Evolutionary conservation across 2,329 filamentous ascomycete genomes (phyloP).

Genomic region (Aspergillus ustus): DNA sequence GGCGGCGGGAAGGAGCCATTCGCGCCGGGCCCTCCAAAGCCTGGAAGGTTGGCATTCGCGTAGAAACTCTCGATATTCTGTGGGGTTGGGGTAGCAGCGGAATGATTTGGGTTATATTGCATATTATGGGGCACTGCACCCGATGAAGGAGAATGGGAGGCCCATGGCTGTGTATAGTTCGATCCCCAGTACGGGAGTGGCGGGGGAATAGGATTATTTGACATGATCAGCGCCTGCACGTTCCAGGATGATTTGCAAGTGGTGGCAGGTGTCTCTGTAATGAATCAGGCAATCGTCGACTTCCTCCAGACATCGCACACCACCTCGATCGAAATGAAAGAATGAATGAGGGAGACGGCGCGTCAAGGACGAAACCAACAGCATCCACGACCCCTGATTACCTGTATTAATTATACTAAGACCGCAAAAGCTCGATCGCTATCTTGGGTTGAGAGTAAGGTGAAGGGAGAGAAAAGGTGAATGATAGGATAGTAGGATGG

Average conservation of each 20-base stretch:
- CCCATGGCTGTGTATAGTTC: conserved; percentile 44
- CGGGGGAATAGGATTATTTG: conserved; percentile 48
- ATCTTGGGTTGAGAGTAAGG: background rate
- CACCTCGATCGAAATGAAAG: conserved; percentile 20
- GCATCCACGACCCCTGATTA: background rate
- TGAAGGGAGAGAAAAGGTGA: background rate
- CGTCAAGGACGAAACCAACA: conserved; percentile 10
- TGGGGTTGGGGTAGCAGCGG: conserved; percentile 29
- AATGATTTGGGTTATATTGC: conserved; percentile 30
- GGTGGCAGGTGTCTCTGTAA: conserved; percentile 14
- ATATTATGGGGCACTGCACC: conserved; percentile 29
- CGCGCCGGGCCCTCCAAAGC: conserved; percentile 30
- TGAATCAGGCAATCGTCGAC: conserved; percentile 9
- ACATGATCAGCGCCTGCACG: conserved; percentile 41
- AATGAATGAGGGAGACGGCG: conserved; percentile 4
- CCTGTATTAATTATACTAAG: background rate
- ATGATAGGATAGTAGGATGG: background rate
- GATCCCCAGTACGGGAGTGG: conserved; percentile 49
- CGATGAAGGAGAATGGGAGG: conserved; percentile 32
- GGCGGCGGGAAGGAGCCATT: conserved; percentile 32
- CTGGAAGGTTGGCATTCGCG: conserved; percentile 37
- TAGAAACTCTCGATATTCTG: conserved; percentile 32
- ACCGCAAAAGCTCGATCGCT: background rate
- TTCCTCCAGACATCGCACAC: conserved; percentile 27
- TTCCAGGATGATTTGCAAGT: conserved; percentile 1